Evolutionary conservation across 331 rosid species (phyloP).

Genomic region (Malus hybrid): DNA sequence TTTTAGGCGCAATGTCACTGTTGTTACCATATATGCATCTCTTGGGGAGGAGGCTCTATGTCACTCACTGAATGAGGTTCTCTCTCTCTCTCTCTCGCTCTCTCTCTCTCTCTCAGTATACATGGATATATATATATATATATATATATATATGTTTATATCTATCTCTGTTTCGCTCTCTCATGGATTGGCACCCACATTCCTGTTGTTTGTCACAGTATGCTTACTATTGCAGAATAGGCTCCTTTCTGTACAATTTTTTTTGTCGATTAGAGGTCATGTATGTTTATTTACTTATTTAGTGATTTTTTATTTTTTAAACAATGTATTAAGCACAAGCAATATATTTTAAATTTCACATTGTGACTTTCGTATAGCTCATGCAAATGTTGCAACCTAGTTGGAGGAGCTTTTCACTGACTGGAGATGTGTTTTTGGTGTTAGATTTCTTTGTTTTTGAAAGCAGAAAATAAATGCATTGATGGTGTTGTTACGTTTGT

Average conservation of each 20-base stretch:
- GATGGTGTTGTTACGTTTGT: background rate
- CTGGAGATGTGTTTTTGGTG: background rate
- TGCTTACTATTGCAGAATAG: background rate
- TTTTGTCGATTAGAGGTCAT: background rate
- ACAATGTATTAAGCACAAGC: background rate
- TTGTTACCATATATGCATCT: constrained; percentile 90
- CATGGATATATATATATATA: background rate
- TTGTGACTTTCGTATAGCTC: background rate
- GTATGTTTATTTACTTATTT: background rate
- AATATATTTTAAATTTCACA: background rate
- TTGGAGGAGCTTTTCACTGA: background rate
- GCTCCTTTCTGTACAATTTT: background rate
- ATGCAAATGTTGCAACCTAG: background rate
- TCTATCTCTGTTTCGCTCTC: background rate
- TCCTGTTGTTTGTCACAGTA: background rate
- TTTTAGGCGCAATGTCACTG: constrained; percentile 85
- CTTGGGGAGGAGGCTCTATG: constrained; percentile 93
- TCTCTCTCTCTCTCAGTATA: background rate
- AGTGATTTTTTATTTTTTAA: background rate
- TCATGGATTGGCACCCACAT: background rate
- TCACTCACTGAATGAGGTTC: constrained; percentile 88
- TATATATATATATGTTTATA: background rate
- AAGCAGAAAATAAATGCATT: background rate
- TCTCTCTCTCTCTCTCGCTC: constrained; percentile 21
- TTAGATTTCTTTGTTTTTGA: background rate